phyloP scores from a whole-genome alignment of 2,329 filamentous ascomycete species.

The Celoporthe dispersa region DNA sequence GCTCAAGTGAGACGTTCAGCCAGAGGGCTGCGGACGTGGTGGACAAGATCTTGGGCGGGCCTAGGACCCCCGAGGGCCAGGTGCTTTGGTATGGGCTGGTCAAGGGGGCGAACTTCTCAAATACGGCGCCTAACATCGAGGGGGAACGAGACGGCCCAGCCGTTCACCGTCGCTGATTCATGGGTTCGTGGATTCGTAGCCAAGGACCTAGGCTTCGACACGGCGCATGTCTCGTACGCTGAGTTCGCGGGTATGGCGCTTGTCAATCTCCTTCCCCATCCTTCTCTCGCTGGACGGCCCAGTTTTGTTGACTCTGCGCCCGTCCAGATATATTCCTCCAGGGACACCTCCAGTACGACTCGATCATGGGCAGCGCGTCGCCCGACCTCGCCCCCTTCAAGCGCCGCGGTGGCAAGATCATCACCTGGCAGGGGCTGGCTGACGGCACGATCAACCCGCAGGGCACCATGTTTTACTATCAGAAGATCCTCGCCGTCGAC shows the following conservation, averaged over 20 bases:
- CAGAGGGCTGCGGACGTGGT: slow-evolving; percentile 6
- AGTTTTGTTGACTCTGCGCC: background rate
- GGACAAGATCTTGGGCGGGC: slow-evolving; percentile 9
- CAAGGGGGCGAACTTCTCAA: background rate
- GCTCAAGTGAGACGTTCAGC: background rate
- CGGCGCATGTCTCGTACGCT: slow-evolving; percentile 7
- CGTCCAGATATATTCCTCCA: slow-evolving; percentile 5
- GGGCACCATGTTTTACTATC: slow-evolving; percentile 14
- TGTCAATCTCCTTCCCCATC: background rate
- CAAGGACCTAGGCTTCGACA: background rate
- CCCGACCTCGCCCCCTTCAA: slow-evolving; percentile 20
- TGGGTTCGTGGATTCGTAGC: slow-evolving; percentile 13
- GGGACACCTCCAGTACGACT: slow-evolving; percentile 7
- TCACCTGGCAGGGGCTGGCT: slow-evolving; percentile 18
- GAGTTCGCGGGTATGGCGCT: slow-evolving; percentile 5
- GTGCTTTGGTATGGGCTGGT: slow-evolving; percentile 11
- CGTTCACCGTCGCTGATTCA: slow-evolving; percentile 4
- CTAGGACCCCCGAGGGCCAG: slow-evolving; percentile 9
- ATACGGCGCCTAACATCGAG: slow-evolving; percentile 11
- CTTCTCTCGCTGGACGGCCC: background rate
- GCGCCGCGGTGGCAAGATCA: slow-evolving; percentile 12
- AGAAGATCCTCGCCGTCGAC: slow-evolving; percentile 11
- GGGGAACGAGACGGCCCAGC: slow-evolving; percentile 9
- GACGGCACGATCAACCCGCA: slow-evolving; percentile 13
- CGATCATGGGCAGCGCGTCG: slow-evolving; percentile 19